These are phyloP conservation scores for Odontarrhena argentea DNA, from an alignment of 345 rosid species.

Conservation along the genomic window DNA sequence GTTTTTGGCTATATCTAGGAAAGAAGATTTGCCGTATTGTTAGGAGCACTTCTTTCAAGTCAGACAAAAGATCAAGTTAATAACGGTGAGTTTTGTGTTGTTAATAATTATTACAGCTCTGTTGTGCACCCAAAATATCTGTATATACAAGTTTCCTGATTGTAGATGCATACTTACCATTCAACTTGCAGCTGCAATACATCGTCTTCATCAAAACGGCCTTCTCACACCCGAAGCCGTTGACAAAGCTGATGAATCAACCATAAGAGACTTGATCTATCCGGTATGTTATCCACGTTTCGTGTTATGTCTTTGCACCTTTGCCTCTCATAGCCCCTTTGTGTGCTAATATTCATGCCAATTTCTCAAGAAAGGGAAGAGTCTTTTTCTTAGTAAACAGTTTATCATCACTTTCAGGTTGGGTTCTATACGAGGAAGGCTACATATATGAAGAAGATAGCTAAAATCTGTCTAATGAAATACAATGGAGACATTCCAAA, in stretches of 20 bases:
- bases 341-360: conserved; percentile 1
- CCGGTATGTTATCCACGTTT: conserved; percentile 57
- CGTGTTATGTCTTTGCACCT: conserved; percentile 15
- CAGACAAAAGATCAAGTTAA: conserved; percentile 82
- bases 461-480: conserved; percentile 69
- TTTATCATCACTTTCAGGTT: conserved; percentile 53
- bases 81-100: conserved; percentile 52
- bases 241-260: conserved; percentile 76
- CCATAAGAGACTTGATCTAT: conserved; percentile 76
- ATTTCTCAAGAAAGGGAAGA: neutral
- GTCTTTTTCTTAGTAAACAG: neutral
- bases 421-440: conserved; percentile 94
- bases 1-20: conserved; percentile 44
- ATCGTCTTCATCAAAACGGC: conserved; percentile 69
- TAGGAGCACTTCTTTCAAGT: conserved; percentile 72
- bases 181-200: conserved; percentile 74
- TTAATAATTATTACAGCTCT: conserved; percentile 3
- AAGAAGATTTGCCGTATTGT: conserved; percentile 75
- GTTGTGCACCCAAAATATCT: neutral
- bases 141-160: conserved; percentile 1
- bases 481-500: conserved; percentile 86
- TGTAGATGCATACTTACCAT: conserved; percentile 22
- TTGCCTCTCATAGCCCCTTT: neutral
- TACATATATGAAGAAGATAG: conserved; percentile 83
- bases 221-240: conserved; percentile 79